Percentiles rank a stretch among this genome's conserved stretches.
These are phyloP conservation scores for Eutrema yunnanense DNA, from an alignment of 345 rosid species.

Conservation along the genomic window DNA sequence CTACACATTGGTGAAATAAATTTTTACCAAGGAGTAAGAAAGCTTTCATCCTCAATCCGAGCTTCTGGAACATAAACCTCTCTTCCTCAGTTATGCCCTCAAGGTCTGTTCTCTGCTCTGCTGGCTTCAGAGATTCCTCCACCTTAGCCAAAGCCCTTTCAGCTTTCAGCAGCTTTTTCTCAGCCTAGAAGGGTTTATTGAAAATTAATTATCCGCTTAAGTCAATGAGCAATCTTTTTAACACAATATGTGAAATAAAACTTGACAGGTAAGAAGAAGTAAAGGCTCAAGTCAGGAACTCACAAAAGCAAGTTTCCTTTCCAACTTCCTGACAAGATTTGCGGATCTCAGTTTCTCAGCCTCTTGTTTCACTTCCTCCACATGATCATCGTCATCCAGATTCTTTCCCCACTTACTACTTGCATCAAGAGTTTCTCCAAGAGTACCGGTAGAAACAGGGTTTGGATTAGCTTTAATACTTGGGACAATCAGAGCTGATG, in stretches of 20 bases:
- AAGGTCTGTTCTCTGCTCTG: conserved; percentile 62
- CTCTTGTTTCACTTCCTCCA: conserved; percentile 56
- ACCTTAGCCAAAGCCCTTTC: conserved; percentile 72
- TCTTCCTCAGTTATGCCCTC: conserved; percentile 86
- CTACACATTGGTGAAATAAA: not conserved
- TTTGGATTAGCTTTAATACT: conserved; percentile 32
- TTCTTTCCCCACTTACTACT: conserved; percentile 69
- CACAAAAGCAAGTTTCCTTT: conserved; percentile 64
- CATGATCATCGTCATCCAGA: conserved; percentile 46
- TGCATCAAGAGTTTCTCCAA: conserved; percentile 83
- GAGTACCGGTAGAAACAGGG: conserved; percentile 68
- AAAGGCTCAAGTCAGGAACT: conserved; percentile 33
- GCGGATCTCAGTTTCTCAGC: conserved; percentile 63
- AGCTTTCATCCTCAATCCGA: conserved; percentile 92
- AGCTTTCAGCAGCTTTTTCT: conserved; percentile 60
- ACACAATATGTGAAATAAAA: not conserved
- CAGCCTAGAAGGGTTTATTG: conserved; percentile 47
- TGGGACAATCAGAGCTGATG: conserved; percentile 50
- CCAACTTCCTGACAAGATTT: conserved; percentile 60
- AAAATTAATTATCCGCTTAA: not conserved
- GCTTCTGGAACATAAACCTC: conserved; percentile 96
- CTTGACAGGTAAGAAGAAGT: not conserved
- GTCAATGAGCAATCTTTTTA: not conserved
- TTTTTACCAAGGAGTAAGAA: conserved; percentile 82
- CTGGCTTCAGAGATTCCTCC: conserved; percentile 64